These are phyloP conservation scores for Saccharomycopsis fodiens DNA, from an alignment of 805 yeast species.

Conservation along the genomic window DNA sequence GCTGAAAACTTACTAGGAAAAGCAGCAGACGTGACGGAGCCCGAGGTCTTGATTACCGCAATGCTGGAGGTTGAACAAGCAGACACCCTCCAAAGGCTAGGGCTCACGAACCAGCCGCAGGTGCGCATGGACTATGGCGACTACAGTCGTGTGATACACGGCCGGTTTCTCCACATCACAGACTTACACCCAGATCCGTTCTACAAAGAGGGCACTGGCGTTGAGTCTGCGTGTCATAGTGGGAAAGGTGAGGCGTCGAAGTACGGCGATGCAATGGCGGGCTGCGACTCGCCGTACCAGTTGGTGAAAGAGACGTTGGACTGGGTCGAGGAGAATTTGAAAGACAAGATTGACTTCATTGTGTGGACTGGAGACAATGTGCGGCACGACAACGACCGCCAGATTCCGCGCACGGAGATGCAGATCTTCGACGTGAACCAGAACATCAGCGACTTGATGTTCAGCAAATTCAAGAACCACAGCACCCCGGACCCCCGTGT, in stretches of 20 bases:
- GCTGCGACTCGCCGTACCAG: slow-evolving; percentile 69
- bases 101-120: slow-evolving; percentile 4
- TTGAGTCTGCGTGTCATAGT: slow-evolving; percentile 51
- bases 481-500: slow-evolving; percentile 35
- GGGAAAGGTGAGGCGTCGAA: slow-evolving; percentile 45
- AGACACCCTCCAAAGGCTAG: background rate
- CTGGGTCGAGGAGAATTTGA: slow-evolving; percentile 59
- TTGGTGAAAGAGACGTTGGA: slow-evolving; percentile 54
- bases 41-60: too few relatives aligned
- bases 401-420: slow-evolving; percentile 62
- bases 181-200: slow-evolving; percentile 80
- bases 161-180: slow-evolving; percentile 78
- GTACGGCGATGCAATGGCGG: slow-evolving; percentile 67
- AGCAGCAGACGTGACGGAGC: background rate
- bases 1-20: background rate
- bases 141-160: slow-evolving; percentile 40
- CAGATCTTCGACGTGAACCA: slow-evolving; percentile 66
- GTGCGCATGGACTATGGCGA: background rate
- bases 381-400: slow-evolving; percentile 76
- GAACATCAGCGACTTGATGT: slow-evolving; percentile 44
- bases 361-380: slow-evolving; percentile 91
- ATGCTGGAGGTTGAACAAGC: too few relatives aligned
- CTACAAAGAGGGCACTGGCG: slow-evolving; percentile 45
- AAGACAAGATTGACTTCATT: slow-evolving; percentile 75
- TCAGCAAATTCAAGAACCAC: slow-evolving; percentile 41